phyloP scores from a whole-genome alignment of 805 yeast genomes.

The Lachancea sp. region DNA sequence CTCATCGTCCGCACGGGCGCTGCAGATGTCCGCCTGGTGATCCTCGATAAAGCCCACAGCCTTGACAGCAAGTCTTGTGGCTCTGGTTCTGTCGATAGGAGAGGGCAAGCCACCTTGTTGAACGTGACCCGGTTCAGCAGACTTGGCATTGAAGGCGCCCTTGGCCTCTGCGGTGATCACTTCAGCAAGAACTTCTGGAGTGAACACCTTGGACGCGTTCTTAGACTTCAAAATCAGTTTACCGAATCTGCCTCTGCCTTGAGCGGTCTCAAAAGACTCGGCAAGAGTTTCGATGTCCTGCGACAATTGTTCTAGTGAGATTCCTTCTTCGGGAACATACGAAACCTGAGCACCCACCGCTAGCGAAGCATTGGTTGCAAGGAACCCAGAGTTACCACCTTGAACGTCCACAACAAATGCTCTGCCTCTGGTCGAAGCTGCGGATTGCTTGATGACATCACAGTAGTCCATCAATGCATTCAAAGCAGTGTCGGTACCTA shows the following conservation, averaged over 20 bases:
- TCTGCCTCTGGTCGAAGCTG: constrained; percentile 88
- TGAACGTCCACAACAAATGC: constrained; percentile 96
- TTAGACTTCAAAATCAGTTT: constrained; percentile 62
- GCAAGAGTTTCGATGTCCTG: constrained; percentile 58
- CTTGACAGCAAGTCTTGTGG: constrained; percentile 62
- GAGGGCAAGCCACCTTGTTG: constrained; percentile 80
- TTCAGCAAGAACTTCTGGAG: constrained; percentile 64
- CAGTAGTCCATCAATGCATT: constrained; percentile 87
- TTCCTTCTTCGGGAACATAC: constrained; percentile 69
- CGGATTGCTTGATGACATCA: constrained; percentile 90
- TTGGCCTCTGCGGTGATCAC: constrained; percentile 55
- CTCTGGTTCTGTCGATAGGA: constrained; percentile 70
- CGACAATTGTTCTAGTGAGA: constrained; percentile 52
- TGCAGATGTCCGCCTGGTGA: constrained; percentile 23
- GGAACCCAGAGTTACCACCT: constrained; percentile 94
- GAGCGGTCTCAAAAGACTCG: constrained; percentile 51
- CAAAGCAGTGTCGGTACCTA: constrained; percentile 94
- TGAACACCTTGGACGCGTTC: constrained; percentile 63
- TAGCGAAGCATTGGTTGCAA: constrained; percentile 79
- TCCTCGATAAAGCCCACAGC: constrained; percentile 64
- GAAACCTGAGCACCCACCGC: constrained; percentile 83
- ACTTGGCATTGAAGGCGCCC: constrained; percentile 66
- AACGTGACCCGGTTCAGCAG: constrained; percentile 82
- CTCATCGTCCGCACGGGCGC: constrained; percentile 31
- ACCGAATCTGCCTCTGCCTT: constrained; percentile 64